Base-by-base conservation (phyloP, 2,329 filamentous ascomycete genomes). In the Cordyceps sp. region DNA sequence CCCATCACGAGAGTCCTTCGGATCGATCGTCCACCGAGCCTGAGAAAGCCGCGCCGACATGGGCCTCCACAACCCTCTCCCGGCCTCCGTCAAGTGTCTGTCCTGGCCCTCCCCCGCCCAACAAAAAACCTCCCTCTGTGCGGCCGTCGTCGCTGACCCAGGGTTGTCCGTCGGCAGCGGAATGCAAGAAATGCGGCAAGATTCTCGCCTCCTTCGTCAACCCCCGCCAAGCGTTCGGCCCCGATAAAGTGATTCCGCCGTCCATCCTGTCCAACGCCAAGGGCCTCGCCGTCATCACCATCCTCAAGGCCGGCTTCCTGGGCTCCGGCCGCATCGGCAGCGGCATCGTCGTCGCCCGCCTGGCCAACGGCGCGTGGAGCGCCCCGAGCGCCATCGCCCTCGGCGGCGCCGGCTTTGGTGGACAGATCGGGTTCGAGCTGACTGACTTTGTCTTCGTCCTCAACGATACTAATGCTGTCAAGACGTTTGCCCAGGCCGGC, bases 381-480 rank as follows among this genome's bases (percentile, higher is more conserved):
- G 82, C 82, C 4, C 82, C 82, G 10, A 79, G 74, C 35, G 83
- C 82, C 32, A 85, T 90, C 47, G 76, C 77, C 32, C 85, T 80
- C 2, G 74, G 78, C 19, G 83, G 83, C 42, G 83, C 77, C 33
- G 83, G 82, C 17, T 81, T 92, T 41, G 82, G 82, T 42, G 82
- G 82, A 26, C 82, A 90, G 58, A 83, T 92, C 47, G 82, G 82
- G 23, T 82, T 88, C 54, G 83, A 92, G 55, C 57, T 92, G 38
- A 90, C 83, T 36, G 83, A 90, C 53, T 98, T 98, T 51, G 90
- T 98, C 52, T 96, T 98, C 59, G 94, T 98, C 42, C 74, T 98
- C 41, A 98, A 98, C 59, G 88, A 98, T 50, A 64, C 75, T 26
- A 73, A 65, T 36, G 88, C 90, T 28, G 88, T 98, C 42, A 83